Conservation (phyloP, 352 stramenopile species). For the Globisporangium radiosum region DNA sequence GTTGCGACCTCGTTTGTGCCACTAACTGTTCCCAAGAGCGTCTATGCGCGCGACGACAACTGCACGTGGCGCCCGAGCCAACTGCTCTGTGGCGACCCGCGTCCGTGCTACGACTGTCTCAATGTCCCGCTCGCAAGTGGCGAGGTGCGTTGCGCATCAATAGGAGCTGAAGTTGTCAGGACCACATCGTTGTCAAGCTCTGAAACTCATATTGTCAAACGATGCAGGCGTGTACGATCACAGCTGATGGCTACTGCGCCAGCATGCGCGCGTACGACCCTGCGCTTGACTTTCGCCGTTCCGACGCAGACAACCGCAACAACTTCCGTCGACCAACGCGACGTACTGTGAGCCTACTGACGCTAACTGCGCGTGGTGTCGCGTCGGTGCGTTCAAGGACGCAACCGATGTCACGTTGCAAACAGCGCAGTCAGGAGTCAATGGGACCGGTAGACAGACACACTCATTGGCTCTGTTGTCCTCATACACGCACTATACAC, state of each 20-base stretch:
- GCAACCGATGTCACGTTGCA: constrained; percentile 12
- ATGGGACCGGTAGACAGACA: too few species aligned
- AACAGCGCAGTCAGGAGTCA: too few species aligned
- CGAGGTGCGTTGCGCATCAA: neutral
- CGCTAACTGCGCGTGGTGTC: constrained; percentile 17
- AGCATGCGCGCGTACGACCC: constrained; percentile 35
- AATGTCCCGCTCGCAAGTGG: constrained; percentile 15
- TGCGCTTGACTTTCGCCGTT: constrained; percentile 31
- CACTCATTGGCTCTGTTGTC: too few species aligned
- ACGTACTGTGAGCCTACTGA: constrained; percentile 47
- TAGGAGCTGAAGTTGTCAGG: neutral
- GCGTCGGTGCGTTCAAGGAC: constrained; percentile 14
- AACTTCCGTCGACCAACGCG: constrained; percentile 54
- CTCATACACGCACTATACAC: too few species aligned
- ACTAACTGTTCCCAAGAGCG: constrained; percentile 18
- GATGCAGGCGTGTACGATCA: constrained; percentile 30
- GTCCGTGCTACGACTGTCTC: constrained; percentile 33
- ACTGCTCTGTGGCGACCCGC: constrained; percentile 19
- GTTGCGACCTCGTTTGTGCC: neutral
- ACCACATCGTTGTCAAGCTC: constrained; percentile 9
- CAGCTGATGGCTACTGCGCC: constrained; percentile 47
- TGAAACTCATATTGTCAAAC: neutral
- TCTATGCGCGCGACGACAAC: constrained; percentile 26
- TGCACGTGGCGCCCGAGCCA: constrained; percentile 48
- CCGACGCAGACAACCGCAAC: constrained; percentile 16